A percentile compares a stretch with the other conserved stretches of the same genome.
These are phyloP conservation scores for Globisporangium sylvaticum DNA, from an alignment of 352 stramenopile genomes.

Conservation along the genomic window DNA sequence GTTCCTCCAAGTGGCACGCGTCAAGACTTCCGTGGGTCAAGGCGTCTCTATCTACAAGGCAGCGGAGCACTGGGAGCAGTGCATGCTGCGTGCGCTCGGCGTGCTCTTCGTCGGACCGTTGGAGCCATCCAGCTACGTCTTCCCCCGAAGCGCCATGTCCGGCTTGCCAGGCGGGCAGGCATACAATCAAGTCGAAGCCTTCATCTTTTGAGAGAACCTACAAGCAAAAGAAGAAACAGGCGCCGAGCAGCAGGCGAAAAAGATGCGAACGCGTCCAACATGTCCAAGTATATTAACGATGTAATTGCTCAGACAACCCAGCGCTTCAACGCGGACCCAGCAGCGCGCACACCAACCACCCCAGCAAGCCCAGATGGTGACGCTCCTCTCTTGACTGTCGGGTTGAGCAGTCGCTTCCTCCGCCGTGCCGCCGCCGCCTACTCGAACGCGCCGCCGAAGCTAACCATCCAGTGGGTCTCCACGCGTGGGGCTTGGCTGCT, in stretches of 20 bases:
- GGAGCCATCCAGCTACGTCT: background rate
- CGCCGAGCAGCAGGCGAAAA: background rate
- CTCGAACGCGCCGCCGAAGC: background rate
- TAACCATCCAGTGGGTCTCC: slow-evolving; percentile 5
- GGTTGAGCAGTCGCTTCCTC: background rate
- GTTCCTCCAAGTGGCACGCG: background rate
- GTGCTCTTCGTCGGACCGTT: background rate
- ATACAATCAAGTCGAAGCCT: no score
- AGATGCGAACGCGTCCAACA: background rate
- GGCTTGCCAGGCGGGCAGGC: no score
- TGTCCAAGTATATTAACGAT: slow-evolving; percentile 8
- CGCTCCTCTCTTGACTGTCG: background rate
- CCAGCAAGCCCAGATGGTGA: no score
- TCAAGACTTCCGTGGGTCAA: slow-evolving; percentile 12
- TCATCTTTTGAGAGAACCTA: no score
- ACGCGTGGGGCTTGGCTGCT: slow-evolving; percentile 6
- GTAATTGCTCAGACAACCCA: background rate
- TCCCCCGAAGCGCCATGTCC: no score
- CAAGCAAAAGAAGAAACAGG: no score
- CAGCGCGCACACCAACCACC: background rate
- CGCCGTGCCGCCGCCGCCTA: background rate
- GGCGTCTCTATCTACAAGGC: slow-evolving; percentile 16
- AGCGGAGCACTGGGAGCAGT: slow-evolving; percentile 13
- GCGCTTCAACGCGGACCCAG: background rate
- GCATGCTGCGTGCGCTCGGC: slow-evolving; percentile 16